These are phyloP conservation scores for Thraustotheca clavata DNA, from an alignment of 352 stramenopile genomes.

Conservation along the genomic window DNA sequence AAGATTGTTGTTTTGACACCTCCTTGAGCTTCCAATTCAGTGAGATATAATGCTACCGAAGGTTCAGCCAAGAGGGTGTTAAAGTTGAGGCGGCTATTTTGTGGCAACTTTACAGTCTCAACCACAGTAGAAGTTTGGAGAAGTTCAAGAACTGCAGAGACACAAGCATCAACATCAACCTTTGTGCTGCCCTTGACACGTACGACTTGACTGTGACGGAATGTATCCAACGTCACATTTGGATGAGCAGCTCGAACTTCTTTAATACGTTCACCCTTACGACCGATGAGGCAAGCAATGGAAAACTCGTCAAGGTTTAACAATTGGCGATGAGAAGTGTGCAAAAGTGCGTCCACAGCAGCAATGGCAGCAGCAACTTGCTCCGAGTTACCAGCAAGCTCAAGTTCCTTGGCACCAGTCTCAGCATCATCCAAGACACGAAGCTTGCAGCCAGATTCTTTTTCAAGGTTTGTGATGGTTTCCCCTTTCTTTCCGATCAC, in stretches of 20 bases:
- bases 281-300: slow-evolving; percentile 61
- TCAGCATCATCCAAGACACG: slow-evolving; percentile 33
- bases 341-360: slow-evolving; percentile 49
- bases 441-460: slow-evolving; percentile 48
- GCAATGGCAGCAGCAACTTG: slow-evolving; percentile 44
- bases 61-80: slow-evolving; percentile 44
- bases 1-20: slow-evolving; percentile 54
- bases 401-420: slow-evolving; percentile 35
- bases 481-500: slow-evolving; percentile 76
- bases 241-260: slow-evolving; percentile 48
- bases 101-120: slow-evolving; percentile 44
- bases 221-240: slow-evolving; percentile 57
- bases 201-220: slow-evolving; percentile 55
- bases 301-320: slow-evolving; percentile 66
- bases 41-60: slow-evolving; percentile 44
- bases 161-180: slow-evolving; percentile 47
- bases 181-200: slow-evolving; percentile 51
- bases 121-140: slow-evolving; percentile 54
- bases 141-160: slow-evolving; percentile 51
- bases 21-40: slow-evolving; percentile 65
- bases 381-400: slow-evolving; percentile 65
- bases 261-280: slow-evolving; percentile 77
- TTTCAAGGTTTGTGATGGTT: slow-evolving; percentile 60
- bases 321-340: slow-evolving; percentile 70
- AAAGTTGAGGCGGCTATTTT: slow-evolving; percentile 32